phyloP scores from a whole-genome alignment of 2,329 filamentous ascomycete genomes.

The Apiospora rasikravindrae region DNA sequence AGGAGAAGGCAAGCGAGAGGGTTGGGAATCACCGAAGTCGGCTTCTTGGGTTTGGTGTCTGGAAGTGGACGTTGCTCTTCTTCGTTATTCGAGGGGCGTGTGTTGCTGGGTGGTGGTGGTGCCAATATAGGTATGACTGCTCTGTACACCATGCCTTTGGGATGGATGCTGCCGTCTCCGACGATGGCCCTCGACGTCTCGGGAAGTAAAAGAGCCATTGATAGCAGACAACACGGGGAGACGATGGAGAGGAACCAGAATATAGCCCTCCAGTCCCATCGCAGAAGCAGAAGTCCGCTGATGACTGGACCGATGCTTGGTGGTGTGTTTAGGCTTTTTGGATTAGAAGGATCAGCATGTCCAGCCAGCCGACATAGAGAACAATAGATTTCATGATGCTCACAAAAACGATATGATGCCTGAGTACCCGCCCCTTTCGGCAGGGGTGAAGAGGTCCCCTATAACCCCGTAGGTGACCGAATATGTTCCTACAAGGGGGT shows the following conservation, averaged over 20 bases:
- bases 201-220: constrained; percentile 19
- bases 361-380: not conserved
- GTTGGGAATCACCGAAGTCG: not conserved
- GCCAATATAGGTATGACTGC: not conserved
- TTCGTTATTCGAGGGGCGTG: not conserved
- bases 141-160: not conserved
- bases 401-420: constrained; percentile 22
- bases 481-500: not conserved
- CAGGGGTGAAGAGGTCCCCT: constrained; percentile 26
- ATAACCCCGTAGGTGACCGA: constrained; percentile 27
- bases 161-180: constrained; percentile 19
- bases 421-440: constrained; percentile 26
- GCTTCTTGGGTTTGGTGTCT: not conserved
- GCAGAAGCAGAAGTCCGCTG: constrained; percentile 21
- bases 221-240: constrained; percentile 17
- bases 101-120: not conserved
- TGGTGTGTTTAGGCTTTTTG: constrained; percentile 17
- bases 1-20: constrained; percentile 16
- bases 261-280: constrained; percentile 21
- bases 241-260: constrained; percentile 24
- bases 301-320: constrained; percentile 23
- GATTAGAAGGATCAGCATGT: not conserved
- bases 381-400: not conserved
- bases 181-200: constrained; percentile 22
- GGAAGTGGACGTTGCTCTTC: not conserved